These are phyloP conservation scores for Aspergillus ustus DNA, from an alignment of 2,329 filamentous ascomycete species.

Conservation along the genomic window DNA sequence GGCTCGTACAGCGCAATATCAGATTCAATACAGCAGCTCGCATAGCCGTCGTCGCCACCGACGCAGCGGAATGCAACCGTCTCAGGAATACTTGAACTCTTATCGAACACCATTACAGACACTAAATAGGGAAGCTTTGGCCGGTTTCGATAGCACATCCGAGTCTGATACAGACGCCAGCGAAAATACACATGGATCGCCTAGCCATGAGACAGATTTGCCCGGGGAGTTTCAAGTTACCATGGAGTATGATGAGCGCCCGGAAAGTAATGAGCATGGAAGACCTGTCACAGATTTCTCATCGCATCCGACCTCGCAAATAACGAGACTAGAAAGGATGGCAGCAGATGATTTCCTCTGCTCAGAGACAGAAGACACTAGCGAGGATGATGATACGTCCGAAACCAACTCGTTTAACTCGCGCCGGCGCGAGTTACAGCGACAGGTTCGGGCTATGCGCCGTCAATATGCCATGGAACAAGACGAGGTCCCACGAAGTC, in stretches of 20 bases:
- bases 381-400: slow-evolving; percentile 33
- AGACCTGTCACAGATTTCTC: slow-evolving; percentile 35
- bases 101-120: slow-evolving; percentile 42
- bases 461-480: slow-evolving; percentile 25
- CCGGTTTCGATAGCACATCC: slow-evolving; percentile 28
- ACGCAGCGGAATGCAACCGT: slow-evolving; percentile 38
- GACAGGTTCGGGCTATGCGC: slow-evolving; percentile 30
- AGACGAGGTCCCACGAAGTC: slow-evolving; percentile 27
- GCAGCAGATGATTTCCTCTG: slow-evolving; percentile 33
- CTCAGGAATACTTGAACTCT: slow-evolving; percentile 46
- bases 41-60: slow-evolving; percentile 34
- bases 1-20: slow-evolving; percentile 72
- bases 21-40: slow-evolving; percentile 65
- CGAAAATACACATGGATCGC: slow-evolving; percentile 15
- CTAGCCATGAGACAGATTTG: slow-evolving; percentile 21
- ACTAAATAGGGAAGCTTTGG: slow-evolving; percentile 34
- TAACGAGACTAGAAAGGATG: slow-evolving; percentile 29
- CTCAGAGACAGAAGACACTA: slow-evolving; percentile 40
- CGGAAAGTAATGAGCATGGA: slow-evolving; percentile 42
- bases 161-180: slow-evolving; percentile 31
- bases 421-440: slow-evolving; percentile 33
- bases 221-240: slow-evolving; percentile 40
- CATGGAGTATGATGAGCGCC: slow-evolving; percentile 44
- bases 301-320: slow-evolving; percentile 28
- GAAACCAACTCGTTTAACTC: slow-evolving; percentile 29